These are phyloP conservation scores for Stylosanthes scabra DNA, from an alignment of 331 rosid species.

Conservation along the genomic window DNA sequence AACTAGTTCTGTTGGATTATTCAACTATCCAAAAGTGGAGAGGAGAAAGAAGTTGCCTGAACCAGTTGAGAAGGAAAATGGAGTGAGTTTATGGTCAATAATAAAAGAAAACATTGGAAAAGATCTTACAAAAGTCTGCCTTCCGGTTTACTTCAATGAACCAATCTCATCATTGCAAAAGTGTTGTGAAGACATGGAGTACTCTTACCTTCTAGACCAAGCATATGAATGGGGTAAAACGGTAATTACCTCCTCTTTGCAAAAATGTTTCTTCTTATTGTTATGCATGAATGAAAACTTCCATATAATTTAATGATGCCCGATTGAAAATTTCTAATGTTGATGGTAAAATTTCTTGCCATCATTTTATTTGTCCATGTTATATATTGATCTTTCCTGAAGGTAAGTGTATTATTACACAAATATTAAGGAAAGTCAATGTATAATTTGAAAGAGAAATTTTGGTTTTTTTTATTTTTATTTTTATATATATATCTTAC, in stretches of 20 bases:
- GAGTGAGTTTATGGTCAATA: constrained; percentile 95
- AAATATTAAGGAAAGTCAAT: no score
- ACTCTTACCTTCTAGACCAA: constrained; percentile 80
- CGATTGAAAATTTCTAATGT: no score
- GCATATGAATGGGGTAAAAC: constrained; percentile 86
- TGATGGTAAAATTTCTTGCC: no score
- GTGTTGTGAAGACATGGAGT: constrained; percentile 93
- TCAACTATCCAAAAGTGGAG: constrained; percentile 57
- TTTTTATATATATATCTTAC: no score
- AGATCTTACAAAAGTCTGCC: constrained; percentile 97
- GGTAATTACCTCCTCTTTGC: constrained; percentile 54
- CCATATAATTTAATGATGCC: no score
- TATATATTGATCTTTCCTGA: no score
- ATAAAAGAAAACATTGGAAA: constrained; percentile 96
- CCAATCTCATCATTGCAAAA: constrained; percentile 92
- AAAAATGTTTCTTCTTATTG: not conserved
- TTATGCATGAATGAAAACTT: no score
- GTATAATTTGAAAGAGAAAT: no score
- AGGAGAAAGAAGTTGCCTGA: constrained; percentile 87
- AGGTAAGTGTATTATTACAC: no score
- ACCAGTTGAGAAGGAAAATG: constrained; percentile 88
- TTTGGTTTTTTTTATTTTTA: no score
- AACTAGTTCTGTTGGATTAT: constrained; percentile 54
- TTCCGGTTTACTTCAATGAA: constrained; percentile 95
- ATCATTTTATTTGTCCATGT: no score